These are phyloP conservation scores for Bremia lactucae DNA, from an alignment of 352 stramenopile species.

Conservation along the genomic window DNA sequence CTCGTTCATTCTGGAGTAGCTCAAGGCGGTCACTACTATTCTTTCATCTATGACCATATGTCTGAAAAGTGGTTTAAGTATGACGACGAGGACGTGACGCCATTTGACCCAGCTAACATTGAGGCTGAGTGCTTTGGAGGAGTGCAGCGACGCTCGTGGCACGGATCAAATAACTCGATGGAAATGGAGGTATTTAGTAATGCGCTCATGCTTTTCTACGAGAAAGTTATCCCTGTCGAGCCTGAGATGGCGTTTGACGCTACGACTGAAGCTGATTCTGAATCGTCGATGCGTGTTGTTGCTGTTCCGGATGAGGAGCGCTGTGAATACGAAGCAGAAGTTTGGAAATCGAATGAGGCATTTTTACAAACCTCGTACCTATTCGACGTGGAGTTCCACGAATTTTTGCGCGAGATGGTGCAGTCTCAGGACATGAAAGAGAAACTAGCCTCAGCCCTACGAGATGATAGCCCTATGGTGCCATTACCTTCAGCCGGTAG, in stretches of 20 bases:
- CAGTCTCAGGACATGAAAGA: slow-evolving; percentile 76
- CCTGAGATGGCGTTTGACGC: slow-evolving; percentile 13
- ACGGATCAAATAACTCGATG: slow-evolving; percentile 92
- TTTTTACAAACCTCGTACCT: slow-evolving; percentile 94
- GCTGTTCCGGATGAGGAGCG: slow-evolving; percentile 27
- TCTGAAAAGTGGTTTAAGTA: slow-evolving; percentile 98
- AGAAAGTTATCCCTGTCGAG: slow-evolving; percentile 86
- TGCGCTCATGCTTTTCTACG: slow-evolving; percentile 98
- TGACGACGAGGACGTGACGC: slow-evolving; percentile 98
- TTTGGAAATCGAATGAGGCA: slow-evolving; percentile 90
- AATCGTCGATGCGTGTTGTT: slow-evolving; percentile 6
- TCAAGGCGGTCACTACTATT: slow-evolving; percentile 98
- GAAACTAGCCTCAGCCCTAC: slow-evolving; percentile 1
- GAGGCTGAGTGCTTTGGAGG: slow-evolving; percentile 98
- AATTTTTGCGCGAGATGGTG: slow-evolving; percentile 88
- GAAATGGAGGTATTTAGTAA: slow-evolving; percentile 98
- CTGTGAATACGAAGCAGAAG: slow-evolving; percentile 84
- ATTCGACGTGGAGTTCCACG: slow-evolving; percentile 92
- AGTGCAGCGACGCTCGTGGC: slow-evolving; percentile 87
- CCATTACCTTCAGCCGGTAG: slow-evolving; percentile 7
- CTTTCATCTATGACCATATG: slow-evolving; percentile 83
- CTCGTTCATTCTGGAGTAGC: slow-evolving; percentile 97
- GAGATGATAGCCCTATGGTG: slow-evolving; percentile 15
- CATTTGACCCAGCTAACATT: slow-evolving; percentile 93
- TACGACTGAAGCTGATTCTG: slow-evolving; percentile 4